Conservation (phyloP, 208 protist species). For the Trypanosoma avium region DNA sequence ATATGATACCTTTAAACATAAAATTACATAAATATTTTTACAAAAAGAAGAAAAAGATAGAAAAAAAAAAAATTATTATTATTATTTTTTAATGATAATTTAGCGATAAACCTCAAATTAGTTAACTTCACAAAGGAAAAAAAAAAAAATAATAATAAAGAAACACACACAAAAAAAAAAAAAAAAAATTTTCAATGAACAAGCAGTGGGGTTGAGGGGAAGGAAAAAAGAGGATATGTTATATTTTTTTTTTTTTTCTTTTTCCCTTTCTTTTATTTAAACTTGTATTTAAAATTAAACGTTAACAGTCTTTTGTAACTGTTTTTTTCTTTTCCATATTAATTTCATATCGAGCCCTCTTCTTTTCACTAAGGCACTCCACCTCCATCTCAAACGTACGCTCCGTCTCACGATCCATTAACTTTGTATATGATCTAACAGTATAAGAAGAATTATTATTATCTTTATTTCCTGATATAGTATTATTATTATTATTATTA, state of each 20-base stretch:
- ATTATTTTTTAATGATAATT: too few relatives aligned
- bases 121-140: conserved; percentile 14
- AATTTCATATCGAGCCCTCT: conserved; percentile 66
- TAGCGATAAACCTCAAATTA: background rate
- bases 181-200: too few relatives aligned
- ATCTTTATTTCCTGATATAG: too few relatives aligned
- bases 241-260: too few relatives aligned
- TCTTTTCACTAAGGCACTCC: conserved; percentile 53
- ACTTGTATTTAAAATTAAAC: conserved; percentile 6
- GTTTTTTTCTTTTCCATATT: conserved; percentile 73
- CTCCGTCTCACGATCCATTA: conserved; percentile 75
- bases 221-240: too few relatives aligned
- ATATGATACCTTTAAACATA: too few relatives aligned
- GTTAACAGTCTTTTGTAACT: background rate
- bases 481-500: too few relatives aligned
- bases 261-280: too few relatives aligned
- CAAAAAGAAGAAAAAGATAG: background rate
- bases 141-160: too few relatives aligned
- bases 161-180: too few relatives aligned
- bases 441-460: conserved; percentile 8
- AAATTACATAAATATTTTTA: too few relatives aligned
- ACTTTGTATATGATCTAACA: conserved; percentile 48
- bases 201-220: too few relatives aligned
- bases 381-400: conserved; percentile 80
- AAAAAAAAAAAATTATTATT: conserved; percentile 11